Evolutionary conservation across 169 alveolate genomes (phyloP).

Genomic region (Toxoplasma gondii): DNA sequence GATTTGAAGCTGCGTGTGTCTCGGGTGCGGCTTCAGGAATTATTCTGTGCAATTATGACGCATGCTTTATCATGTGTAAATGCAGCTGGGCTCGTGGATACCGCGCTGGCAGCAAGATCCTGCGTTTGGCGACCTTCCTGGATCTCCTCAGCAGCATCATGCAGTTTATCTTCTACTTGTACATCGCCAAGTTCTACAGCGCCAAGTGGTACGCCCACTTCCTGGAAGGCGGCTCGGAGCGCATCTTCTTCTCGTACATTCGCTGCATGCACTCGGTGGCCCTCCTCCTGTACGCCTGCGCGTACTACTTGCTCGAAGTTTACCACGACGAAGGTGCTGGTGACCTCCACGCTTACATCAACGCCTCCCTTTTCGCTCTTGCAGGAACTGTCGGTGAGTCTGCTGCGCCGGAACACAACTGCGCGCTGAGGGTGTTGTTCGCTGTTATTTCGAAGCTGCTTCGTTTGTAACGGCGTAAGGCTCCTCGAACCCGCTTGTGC

Average conservation of each 20-base stretch:
- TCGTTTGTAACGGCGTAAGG: neutral
- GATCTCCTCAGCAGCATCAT: constrained; percentile 90
- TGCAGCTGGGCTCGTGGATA: constrained; percentile 93
- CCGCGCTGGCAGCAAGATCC: constrained; percentile 91
- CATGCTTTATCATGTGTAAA: too few relatives aligned
- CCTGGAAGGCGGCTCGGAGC: constrained; percentile 91
- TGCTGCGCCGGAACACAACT: neutral
- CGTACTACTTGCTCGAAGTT: constrained; percentile 89
- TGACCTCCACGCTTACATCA: constrained; percentile 91
- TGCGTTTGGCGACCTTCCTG: constrained; percentile 90
- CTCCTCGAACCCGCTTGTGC: neutral
- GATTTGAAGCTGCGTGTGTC: too few relatives aligned
- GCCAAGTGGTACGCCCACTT: constrained; percentile 88
- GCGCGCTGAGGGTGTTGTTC: neutral
- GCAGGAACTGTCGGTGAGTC: constrained; percentile 85
- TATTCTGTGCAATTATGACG: neutral
- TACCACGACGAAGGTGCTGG: constrained; percentile 95
- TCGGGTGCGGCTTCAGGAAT: too few relatives aligned
- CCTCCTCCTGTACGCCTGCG: constrained; percentile 86
- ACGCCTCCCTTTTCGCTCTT: constrained; percentile 83
- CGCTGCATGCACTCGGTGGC: constrained; percentile 89
- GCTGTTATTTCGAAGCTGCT: neutral
- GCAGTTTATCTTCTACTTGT: constrained; percentile 89
- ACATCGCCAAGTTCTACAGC: constrained; percentile 88
- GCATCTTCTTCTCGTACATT: constrained; percentile 88